Base-by-base conservation (phyloP, 306 rosid genomes). In the Quercus gilva region DNA sequence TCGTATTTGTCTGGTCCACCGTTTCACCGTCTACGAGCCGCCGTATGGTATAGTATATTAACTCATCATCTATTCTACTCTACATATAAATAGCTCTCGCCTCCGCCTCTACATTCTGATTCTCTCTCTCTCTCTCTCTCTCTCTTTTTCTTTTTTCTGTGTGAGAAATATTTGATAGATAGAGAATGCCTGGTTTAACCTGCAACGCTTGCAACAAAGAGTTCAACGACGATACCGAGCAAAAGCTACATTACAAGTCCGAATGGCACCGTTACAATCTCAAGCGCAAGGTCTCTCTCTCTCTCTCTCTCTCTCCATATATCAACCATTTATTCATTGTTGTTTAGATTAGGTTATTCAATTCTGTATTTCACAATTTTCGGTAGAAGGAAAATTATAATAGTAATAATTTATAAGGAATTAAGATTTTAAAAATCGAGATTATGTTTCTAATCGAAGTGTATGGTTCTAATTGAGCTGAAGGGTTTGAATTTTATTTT, bases 261-360 rank as follows among this genome's bases (percentile, higher is more conserved):
- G 99, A 96, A 76, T 96, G 97, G 99, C 99, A 96, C 81, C 96
- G 99, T 69, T 96, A 96, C 88, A 96, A 96, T 71, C 99, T 96
- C 88, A 96, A 96, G 88, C 99, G 98, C 96, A 96, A 96, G 98
- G 99, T 93, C 79, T 20, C 41, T 2, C 5, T 58, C 12, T 51
- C 64, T 52, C 1, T 29, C 23, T 7, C 71, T 31, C 17, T 6
- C 43, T 33, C 7, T 6, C 19, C 35, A 3, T 17, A 0, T 11
- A 18, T 67, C 52, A 45, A 45, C 6, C 17, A 31, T 31, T 65
- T 65, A 31, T 65, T 17, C 31, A 65, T 18, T 41, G 45, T 18
- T 65, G 18, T 65, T 23, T 6, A n/a, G 43, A 12, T 64, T 29
- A 29, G 70, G 49, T 41, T 18, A 26, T 63, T 63, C 53, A 17